phyloP scores from a whole-genome alignment of 306 rosid genomes.

The Spatholobus suberectus region DNA sequence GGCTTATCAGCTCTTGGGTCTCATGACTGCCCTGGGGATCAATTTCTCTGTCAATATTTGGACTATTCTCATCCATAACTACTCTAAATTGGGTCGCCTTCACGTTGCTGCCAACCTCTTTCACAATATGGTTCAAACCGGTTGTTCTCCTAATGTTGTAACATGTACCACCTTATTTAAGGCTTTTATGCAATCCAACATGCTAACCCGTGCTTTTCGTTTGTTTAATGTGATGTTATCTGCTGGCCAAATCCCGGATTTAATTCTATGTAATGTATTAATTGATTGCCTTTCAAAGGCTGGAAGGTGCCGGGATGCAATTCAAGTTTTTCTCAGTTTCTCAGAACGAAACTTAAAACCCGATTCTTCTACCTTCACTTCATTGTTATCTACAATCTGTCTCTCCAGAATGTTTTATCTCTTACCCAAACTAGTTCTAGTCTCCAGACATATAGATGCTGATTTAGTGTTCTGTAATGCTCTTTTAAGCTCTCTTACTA shows the following conservation, averaged over 20 bases:
- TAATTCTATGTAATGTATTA: conserved; percentile 62
- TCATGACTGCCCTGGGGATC: conserved; percentile 57
- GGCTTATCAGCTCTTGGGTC: conserved; percentile 62
- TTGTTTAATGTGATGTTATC: conserved; percentile 52
- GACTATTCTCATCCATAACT: conserved; percentile 55
- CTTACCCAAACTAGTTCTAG: conserved; percentile 48
- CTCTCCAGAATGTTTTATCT: conserved; percentile 53
- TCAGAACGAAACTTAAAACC: conserved; percentile 47
- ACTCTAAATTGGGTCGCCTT: conserved; percentile 47
- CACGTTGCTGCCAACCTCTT: conserved; percentile 51
- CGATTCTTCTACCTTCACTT: conserved; percentile 49
- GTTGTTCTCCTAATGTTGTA: conserved; percentile 48
- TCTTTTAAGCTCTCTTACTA: conserved; percentile 54
- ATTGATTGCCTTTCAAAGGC: conserved; percentile 63
- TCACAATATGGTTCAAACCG: conserved; percentile 50
- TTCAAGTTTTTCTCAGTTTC: conserved; percentile 48
- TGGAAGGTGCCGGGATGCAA: conserved; percentile 58
- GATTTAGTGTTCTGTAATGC: conserved; percentile 70
- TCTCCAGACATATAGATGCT: conserved; percentile 42
- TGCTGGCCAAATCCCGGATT: conserved; percentile 53
- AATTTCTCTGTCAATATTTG: conserved; percentile 42
- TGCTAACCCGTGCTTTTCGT: conserved; percentile 51
- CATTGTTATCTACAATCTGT: conserved; percentile 49
- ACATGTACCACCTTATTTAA: conserved; percentile 68
- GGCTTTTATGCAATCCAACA: conserved; percentile 57